Evolutionary conservation across 768 basidiomycete genomes (phyloP).

Genomic region (Russula olivacea): DNA sequence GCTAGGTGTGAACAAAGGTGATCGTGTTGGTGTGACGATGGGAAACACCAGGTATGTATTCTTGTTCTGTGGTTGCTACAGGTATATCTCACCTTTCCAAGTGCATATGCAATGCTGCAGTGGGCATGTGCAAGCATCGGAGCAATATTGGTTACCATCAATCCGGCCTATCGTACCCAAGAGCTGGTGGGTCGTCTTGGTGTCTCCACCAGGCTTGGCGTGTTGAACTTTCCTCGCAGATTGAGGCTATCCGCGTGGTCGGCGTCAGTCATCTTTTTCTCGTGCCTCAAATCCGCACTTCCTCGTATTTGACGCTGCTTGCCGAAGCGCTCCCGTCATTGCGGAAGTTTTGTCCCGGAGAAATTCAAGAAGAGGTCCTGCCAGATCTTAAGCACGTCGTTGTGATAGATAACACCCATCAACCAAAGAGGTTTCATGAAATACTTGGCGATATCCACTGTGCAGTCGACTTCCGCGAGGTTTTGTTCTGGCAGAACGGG

Average conservation of each 20-base stretch:
- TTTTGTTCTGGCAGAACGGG: constrained; percentile 62
- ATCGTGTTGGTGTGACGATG: constrained; percentile 76
- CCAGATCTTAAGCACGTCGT: constrained; percentile 60
- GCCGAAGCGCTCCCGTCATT: constrained; percentile 53
- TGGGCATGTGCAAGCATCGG: constrained; percentile 85
- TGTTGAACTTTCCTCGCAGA: constrained; percentile 35
- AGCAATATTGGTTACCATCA: constrained; percentile 77
- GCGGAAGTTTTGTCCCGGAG: constrained; percentile 42
- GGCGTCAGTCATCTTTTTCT: constrained; percentile 65
- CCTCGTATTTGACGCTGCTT: constrained; percentile 58
- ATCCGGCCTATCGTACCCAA: constrained; percentile 68
- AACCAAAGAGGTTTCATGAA: constrained; percentile 36
- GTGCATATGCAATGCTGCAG: constrained; percentile 74
- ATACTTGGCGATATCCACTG: constrained; percentile 41
- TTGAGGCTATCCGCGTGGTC: constrained; percentile 54
- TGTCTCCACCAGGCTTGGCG: neutral
- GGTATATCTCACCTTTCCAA: constrained; percentile 28
- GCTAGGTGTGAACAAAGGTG: constrained; percentile 68
- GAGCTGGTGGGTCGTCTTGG: constrained; percentile 56
- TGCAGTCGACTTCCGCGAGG: constrained; percentile 65
- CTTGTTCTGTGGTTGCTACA: neutral
- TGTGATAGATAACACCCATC: constrained; percentile 56
- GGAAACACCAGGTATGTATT: constrained; percentile 69
- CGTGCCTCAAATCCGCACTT: constrained; percentile 62
- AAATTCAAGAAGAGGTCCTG: constrained; percentile 51